Base-by-base conservation (phyloP, 2,329 filamentous ascomycete species). In the Aspergillus pseudoterreus region DNA sequence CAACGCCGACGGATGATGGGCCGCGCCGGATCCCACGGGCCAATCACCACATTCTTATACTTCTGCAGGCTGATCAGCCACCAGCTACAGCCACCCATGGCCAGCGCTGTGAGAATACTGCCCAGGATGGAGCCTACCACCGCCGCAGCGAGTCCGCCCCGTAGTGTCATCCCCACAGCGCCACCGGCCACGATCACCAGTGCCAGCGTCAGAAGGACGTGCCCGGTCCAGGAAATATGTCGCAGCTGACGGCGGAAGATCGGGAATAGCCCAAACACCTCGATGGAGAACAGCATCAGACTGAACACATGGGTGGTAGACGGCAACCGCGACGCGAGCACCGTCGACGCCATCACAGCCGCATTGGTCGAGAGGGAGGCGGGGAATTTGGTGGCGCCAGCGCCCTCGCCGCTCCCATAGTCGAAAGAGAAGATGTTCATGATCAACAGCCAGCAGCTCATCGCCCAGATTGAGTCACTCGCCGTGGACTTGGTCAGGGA, bases 391-490 rank as follows among this genome's bases (percentile, higher is more conserved):
- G 72, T 73, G 50, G 71, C 71, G 56, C 65, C 68, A 22, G 70
- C 67, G 58, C 69, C 68, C 49, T 72, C 68, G 11, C 69, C 69
- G 48, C 88, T 87, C 10, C 90, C 89, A 71, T 99, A 99, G 77
- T 99, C 94, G 66, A 96, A 97, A 69, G 95, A 96, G 72, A 96
- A 95, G 55, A 97, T 90, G 70, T 99, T 99, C 73, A 96, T 92
- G 63, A 88, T 83, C 56, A 99, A 83, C 42, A 99, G 80, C 85
- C 91, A 94, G 65, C 90, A 92, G 46, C 90, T 94, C 77, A 99
- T 88, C 52, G 94, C 90, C 94, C 94, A 99, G 68, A 99, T 99
- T 41, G 88, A 94, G 78, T 99, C 94, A 50, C 84, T 88, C 6
- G 90, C 92, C 4, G 92, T 97, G 4, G 92, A 96, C 46, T 82